Evolutionary conservation across 2,329 filamentous ascomycete genomes (phyloP).

Genomic region (Fusarium longipes): DNA sequence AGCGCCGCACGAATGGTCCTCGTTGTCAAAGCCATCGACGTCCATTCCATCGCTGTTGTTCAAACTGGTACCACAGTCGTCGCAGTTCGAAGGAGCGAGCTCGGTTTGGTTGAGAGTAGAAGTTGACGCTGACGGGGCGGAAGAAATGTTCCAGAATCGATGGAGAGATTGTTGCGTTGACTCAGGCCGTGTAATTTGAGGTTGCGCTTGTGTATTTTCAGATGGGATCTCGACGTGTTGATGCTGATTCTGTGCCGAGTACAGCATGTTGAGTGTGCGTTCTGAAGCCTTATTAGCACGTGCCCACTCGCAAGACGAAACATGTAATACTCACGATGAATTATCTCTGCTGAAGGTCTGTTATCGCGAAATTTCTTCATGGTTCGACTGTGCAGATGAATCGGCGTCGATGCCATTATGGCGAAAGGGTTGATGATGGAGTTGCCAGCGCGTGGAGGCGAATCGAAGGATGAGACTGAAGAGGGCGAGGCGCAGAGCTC

Average conservation of each 20-base stretch:
- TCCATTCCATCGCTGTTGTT: slow-evolving; percentile 50
- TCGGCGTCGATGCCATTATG: slow-evolving; percentile 50
- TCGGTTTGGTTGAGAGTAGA: slow-evolving; percentile 31
- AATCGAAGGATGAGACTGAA: slow-evolving; percentile 57
- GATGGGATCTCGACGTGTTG: slow-evolving; percentile 10
- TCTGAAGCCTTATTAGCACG: slow-evolving; percentile 53
- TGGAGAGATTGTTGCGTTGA: slow-evolving; percentile 65
- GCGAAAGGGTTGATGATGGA: slow-evolving; percentile 49
- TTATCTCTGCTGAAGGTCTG: slow-evolving; percentile 65
- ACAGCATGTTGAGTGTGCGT: slow-evolving; percentile 68
- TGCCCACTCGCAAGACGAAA: neutral
- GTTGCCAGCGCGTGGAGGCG: slow-evolving; percentile 48
- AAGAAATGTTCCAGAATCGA: slow-evolving; percentile 69
- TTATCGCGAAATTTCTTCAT: slow-evolving; percentile 70
- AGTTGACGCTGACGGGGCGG: slow-evolving; percentile 48
- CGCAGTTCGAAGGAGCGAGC: slow-evolving; percentile 56
- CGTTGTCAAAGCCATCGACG: slow-evolving; percentile 48
- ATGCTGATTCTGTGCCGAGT: slow-evolving; percentile 62
- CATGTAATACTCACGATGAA: slow-evolving; percentile 61
- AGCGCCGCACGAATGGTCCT: slow-evolving; percentile 56
- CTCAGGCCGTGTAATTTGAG: slow-evolving; percentile 13
- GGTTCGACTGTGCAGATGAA: slow-evolving; percentile 67
- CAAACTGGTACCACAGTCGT: slow-evolving; percentile 62
- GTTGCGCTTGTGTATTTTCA: slow-evolving; percentile 22
- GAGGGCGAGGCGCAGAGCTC: slow-evolving; percentile 63